A percentile compares a stretch with the other conserved stretches of the same genome.
Conservation (phyloP, 164 flowering plant species). For the Santalum album region DNA sequence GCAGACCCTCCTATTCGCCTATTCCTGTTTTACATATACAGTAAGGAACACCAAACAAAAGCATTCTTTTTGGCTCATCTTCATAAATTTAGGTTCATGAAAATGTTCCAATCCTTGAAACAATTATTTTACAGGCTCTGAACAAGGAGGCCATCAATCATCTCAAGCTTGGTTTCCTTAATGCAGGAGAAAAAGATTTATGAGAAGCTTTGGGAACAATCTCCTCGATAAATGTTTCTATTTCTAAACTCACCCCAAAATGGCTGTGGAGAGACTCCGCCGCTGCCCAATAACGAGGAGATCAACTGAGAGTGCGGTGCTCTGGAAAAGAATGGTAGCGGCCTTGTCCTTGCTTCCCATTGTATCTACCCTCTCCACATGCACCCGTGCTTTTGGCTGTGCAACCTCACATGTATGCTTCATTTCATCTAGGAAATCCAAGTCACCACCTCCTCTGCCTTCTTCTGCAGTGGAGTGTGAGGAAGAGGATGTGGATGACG, state of each 20-base stretch:
- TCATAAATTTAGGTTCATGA: too few relatives aligned
- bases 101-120: too few relatives aligned
- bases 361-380: slow-evolving; percentile 31
- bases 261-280: slow-evolving; percentile 38
- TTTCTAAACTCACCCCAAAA: slow-evolving; percentile 45
- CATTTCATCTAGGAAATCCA: slow-evolving; percentile 53
- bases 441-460: slow-evolving; percentile 19
- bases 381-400: slow-evolving; percentile 42
- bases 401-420: slow-evolving; percentile 32
- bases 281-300: slow-evolving; percentile 61
- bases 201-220: neutral
- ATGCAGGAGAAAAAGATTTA: too few relatives aligned
- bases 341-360: slow-evolving; percentile 55
- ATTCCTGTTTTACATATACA: slow-evolving; percentile 21
- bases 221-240: too few relatives aligned
- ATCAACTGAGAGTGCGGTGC: slow-evolving; percentile 28
- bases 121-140: too few relatives aligned
- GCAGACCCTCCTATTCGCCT: slow-evolving; percentile 22
- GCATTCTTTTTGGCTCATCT: too few relatives aligned
- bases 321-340: slow-evolving; percentile 29
- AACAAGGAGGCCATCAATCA: too few relatives aligned
- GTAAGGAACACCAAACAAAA: too few relatives aligned
- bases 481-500: neutral
- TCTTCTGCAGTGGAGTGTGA: neutral
- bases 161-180: too few relatives aligned